Percentiles rank a stretch among this genome's conserved stretches.
phyloP scores from a whole-genome alignment of 2,329 filamentous ascomycete genomes.

The Aspergillus cejpii region DNA sequence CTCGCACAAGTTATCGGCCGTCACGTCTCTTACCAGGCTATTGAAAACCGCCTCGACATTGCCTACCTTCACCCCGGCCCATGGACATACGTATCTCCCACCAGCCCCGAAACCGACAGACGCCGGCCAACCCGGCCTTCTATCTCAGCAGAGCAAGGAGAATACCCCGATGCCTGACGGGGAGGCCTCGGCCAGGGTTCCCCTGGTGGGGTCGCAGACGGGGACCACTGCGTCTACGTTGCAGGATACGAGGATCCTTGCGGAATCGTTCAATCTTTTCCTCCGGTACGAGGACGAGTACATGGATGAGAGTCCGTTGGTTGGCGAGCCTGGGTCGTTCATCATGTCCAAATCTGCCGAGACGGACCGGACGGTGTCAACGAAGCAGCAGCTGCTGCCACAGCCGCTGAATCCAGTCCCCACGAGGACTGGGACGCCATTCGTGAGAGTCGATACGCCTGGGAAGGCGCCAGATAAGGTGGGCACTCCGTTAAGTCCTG shows the following conservation, averaged over 20 bases:
- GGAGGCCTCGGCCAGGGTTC: constrained; percentile 25
- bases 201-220: constrained; percentile 19
- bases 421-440: constrained; percentile 26
- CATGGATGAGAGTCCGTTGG: constrained; percentile 58
- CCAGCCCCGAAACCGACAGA: constrained; percentile 41
- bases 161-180: constrained; percentile 42
- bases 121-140: constrained; percentile 27
- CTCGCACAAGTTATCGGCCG: constrained; percentile 45
- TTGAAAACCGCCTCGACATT: constrained; percentile 49
- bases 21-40: constrained; percentile 51
- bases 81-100: constrained; percentile 55
- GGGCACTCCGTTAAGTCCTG: constrained; percentile 29
- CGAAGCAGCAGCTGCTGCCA: no score
- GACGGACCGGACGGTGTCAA: constrained; percentile 15
- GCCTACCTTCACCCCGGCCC: constrained; percentile 52
- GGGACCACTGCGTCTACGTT: constrained; percentile 20
- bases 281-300: constrained; percentile 54
- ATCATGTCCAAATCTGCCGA: constrained; percentile 46
- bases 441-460: constrained; percentile 30
- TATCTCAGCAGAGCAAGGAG: constrained; percentile 44
- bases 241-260: constrained; percentile 38
- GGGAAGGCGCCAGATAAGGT: constrained; percentile 28
- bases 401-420: constrained; percentile 9
- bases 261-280: constrained; percentile 47
- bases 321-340: constrained; percentile 58